Conservation (phyloP, 2,329 filamentous ascomycete species). For the Fusarium anguioides region DNA sequence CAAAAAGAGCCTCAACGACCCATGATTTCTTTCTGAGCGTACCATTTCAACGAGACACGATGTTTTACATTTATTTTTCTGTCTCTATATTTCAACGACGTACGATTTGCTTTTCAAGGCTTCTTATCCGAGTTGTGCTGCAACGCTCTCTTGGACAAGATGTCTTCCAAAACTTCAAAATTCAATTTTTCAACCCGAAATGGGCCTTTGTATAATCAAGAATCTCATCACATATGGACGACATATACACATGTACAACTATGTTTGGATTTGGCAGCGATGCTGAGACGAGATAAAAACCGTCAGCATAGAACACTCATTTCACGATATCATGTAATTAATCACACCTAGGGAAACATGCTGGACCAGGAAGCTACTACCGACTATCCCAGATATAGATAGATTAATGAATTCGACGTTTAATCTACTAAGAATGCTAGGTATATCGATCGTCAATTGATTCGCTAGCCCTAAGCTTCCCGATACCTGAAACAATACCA, state of each 20-base stretch:
- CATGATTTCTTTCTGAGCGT: conserved; percentile 39
- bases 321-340: conserved; percentile 46
- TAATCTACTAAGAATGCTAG: conserved; percentile 14
- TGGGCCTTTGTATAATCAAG: conserved; percentile 31
- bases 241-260: conserved; percentile 39
- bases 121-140: not conserved
- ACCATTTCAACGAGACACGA: conserved; percentile 38
- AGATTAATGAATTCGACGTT: conserved; percentile 40
- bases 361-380: conserved; percentile 10
- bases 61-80: conserved; percentile 32
- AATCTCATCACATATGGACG: conserved; percentile 15
- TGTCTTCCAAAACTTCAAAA: not conserved
- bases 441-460: not conserved
- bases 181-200: not conserved
- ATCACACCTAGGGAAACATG: conserved; percentile 16
- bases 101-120: conserved; percentile 14
- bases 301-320: conserved; percentile 37
- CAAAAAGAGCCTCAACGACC: conserved; percentile 36
- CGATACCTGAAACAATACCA: conserved; percentile 9
- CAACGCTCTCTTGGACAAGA: not conserved
- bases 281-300: conserved; percentile 26
- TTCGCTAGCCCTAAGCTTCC: not conserved
- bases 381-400: conserved; percentile 33
- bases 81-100: conserved; percentile 29
- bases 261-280: conserved; percentile 37